These are phyloP conservation scores for Coniella lustricola DNA, from an alignment of 2,329 filamentous ascomycete species.

Conservation along the genomic window DNA sequence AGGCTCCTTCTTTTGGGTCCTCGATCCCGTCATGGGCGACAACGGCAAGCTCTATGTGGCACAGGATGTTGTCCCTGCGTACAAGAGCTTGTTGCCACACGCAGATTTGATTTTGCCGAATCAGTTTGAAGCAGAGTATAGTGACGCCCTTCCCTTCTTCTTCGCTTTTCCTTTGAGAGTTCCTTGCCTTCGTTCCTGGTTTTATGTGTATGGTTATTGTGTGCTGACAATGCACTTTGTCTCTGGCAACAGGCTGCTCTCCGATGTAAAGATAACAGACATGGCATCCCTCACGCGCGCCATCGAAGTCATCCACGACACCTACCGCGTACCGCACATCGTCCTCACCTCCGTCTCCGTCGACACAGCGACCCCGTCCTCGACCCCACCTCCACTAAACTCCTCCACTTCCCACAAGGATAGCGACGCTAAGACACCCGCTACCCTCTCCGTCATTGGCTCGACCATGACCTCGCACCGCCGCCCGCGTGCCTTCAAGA, in stretches of 20 bases:
- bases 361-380: constrained; percentile 63
- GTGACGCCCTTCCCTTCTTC: constrained; percentile 14
- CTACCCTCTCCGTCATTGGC: constrained; percentile 72
- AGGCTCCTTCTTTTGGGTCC: constrained; percentile 88
- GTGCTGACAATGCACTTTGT: no score
- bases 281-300: constrained; percentile 65
- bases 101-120: constrained; percentile 93
- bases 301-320: constrained; percentile 68
- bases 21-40: constrained; percentile 98
- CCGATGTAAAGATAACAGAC: constrained; percentile 74
- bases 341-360: constrained; percentile 87
- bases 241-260: constrained; percentile 59
- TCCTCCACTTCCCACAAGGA: not conserved
- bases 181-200: no score
- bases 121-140: constrained; percentile 93
- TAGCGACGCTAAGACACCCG: constrained; percentile 47
- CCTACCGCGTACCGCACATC: constrained; percentile 74
- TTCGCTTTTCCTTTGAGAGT: no score
- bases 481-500: constrained; percentile 75
- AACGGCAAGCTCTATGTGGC: constrained; percentile 88
- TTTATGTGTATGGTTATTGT: no score
- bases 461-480: constrained; percentile 60
- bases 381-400: constrained; percentile 23
- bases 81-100: constrained; percentile 69
- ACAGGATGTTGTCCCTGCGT: constrained; percentile 84